Evolutionary conservation across 2,329 filamentous ascomycete species (phyloP), one percentile per base, ranked within the genome.

Genomic region (Akanthomyces muscarius): DNA sequence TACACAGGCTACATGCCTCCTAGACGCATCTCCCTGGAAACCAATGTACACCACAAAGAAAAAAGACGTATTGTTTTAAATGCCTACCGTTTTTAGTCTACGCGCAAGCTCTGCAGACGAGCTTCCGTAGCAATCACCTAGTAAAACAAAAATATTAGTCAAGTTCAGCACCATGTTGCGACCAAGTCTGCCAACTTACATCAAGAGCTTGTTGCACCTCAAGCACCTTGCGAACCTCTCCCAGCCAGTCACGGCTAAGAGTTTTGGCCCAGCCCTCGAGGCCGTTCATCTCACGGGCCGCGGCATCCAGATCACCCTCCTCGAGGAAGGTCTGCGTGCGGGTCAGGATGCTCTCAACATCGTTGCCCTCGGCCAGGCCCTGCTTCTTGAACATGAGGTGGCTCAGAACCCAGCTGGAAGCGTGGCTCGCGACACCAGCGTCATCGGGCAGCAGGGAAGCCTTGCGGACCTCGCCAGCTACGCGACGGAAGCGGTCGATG

Each of bases 301-400:
- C 95, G 60, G 85, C 88, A 75, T 99, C 95, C 63, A 99, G 78
- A 72, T 97, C 89, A 25, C 95, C 95, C 78, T 98, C 92, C 78
- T 99, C 93, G 23, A 99, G 83, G 69, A 92, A 84, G 8, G 88
- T 92, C 78, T 99, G 93, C 1, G 95, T 94, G 66, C 95, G 85
- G 3, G 91, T 90, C 53, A 99, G 84, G 64, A 98, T 89, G 71
- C 92, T 96, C 82, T 99, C 95, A 25, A 98, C 94, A 72, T 98
- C 94, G 69, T 91, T 84, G 23, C 94, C 92, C 28, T 87, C 87
- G 0, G 92, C 89, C 53, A 95, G 81, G 11, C 90, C 91, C 71
- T 90, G 88, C 84, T 98, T 98, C 82, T 92, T 92, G 85, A 99
- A 98, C 80, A 98, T 87, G 59, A 98, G 83, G 79, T 97, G 96